These are phyloP conservation scores for Thalia dealbata DNA, from an alignment of 176 grass and related monocot species.

Conservation along the genomic window DNA sequence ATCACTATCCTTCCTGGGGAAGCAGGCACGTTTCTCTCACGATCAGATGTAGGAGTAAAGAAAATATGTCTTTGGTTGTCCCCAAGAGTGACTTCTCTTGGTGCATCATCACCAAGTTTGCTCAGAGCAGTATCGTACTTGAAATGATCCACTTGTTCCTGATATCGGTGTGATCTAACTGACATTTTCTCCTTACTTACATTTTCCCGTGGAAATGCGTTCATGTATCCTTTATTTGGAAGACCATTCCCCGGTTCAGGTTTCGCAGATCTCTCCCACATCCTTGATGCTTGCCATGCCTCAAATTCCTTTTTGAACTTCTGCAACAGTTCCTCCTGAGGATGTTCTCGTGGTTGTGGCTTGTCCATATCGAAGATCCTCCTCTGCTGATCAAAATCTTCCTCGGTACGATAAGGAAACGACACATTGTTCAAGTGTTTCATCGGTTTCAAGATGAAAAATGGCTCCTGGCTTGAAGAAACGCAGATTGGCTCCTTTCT, in stretches of 20 bases:
- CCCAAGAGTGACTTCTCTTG: slow-evolving; percentile 4
- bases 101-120: background rate
- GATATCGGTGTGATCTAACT: background rate
- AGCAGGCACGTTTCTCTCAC: slow-evolving; percentile 29
- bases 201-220: slow-evolving; percentile 6
- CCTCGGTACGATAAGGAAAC: background rate
- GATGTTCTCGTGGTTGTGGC: slow-evolving; percentile 58
- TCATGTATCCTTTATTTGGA: slow-evolving; percentile 15
- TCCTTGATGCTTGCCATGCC: slow-evolving; percentile 63
- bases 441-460: background rate
- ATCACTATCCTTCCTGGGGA: slow-evolving; percentile 81
- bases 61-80: slow-evolving; percentile 18
- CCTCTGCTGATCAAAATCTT: background rate
- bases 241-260: slow-evolving; percentile 37
- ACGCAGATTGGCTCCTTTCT: slow-evolving; percentile 30
- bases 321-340: slow-evolving; percentile 91
- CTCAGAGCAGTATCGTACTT: background rate
- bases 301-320: slow-evolving; percentile 93
- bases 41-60: slow-evolving; percentile 27
- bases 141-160: background rate
- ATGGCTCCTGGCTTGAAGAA: slow-evolving; percentile 18
- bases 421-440: background rate
- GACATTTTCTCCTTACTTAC: slow-evolving; percentile 22
- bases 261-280: slow-evolving; percentile 37
- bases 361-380: slow-evolving; percentile 24